Evolutionary conservation across 257 asterid genomes (phyloP), one percentile per base, ranked within the genome.

Genomic region (Solanum dulcamara): DNA sequence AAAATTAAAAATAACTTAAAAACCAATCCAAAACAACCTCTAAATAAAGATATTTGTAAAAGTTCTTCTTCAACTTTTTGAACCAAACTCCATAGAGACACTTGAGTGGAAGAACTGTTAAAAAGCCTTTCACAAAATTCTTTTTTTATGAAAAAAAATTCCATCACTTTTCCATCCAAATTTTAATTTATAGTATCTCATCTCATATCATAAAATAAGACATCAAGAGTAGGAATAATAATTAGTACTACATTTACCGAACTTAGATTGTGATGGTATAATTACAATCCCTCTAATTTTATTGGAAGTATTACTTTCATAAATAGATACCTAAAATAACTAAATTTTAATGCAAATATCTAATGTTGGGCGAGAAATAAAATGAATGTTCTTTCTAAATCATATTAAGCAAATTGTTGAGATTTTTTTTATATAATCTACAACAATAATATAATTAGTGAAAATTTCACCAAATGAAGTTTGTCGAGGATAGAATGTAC

Each of bases 291-390:
- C 1, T 62, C 10, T 13, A 28, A 26, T 28, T 62, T 62, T 13
- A 62, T 53, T 53, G 0, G 5, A 20, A 7, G 0, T 0, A 0
- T 53, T 26, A 0, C 32, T n/a, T 57, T n/a, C 7, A n/a, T 22
- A 57, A 57, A 57, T 57, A 57, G 7, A n/a, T 57, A 57, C 4
- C 0, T 57, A 4, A n/a, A n/a, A 57, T 3, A 57, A 57, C 3
- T 57, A 0, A 57, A 57, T 57, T 57, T 0, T 10, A 57, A 57
- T 1, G 0, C 0, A 0, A 57, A 22, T n/a, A n/a, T n/a, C 0
- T 0, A 57, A 0, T n/a, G 0, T 57, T 2, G 15, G 0, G 0
- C 1, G 2, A 57, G 0, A 10, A 57, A 53, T 53, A 2, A 53
- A 53, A 20, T 0, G 0, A 7, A 53, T 20, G 18, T 7, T 0